phyloP scores from a whole-genome alignment of 2,329 filamentous ascomycete species.

The Cladophialophora yegresii region DNA sequence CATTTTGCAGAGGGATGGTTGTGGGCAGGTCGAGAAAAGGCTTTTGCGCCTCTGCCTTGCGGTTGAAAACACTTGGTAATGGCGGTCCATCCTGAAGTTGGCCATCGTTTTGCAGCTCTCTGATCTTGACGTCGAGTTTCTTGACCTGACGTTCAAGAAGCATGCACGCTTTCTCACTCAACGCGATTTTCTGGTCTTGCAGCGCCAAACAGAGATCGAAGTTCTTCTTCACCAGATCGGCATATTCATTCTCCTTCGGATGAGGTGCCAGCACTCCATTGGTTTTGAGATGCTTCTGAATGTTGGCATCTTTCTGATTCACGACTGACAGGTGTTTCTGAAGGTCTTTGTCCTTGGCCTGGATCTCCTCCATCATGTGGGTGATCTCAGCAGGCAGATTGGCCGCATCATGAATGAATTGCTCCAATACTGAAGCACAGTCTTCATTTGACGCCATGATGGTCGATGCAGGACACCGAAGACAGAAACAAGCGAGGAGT shows the following conservation, averaged over 20 bases:
- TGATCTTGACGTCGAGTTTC: slow-evolving; percentile 62
- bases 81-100: slow-evolving; percentile 61
- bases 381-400: slow-evolving; percentile 66
- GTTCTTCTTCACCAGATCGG: slow-evolving; percentile 58
- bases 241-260: slow-evolving; percentile 64
- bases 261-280: slow-evolving; percentile 64
- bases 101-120: slow-evolving; percentile 61
- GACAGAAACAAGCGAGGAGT: background rate
- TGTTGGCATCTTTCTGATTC: slow-evolving; percentile 58
- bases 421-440: slow-evolving; percentile 64
- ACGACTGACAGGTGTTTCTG: slow-evolving; percentile 60
- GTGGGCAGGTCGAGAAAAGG: slow-evolving; percentile 53
- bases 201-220: slow-evolving; percentile 60
- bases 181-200: slow-evolving; percentile 63
- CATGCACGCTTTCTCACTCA: slow-evolving; percentile 61
- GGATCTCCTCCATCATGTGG: slow-evolving; percentile 67
- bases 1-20: slow-evolving; percentile 56
- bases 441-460: slow-evolving; percentile 58
- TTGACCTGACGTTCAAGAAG: slow-evolving; percentile 66
- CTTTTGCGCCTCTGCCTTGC: slow-evolving; percentile 50
- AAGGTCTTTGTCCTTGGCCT: slow-evolving; percentile 64
- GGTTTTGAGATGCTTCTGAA: slow-evolving; percentile 67
- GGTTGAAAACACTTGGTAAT: slow-evolving; percentile 61
- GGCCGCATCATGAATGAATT: slow-evolving; percentile 65
- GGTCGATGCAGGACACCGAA: background rate